Percentiles rank a stretch among this genome's conserved stretches.
These are phyloP conservation scores for Pleurotus salmoneostramineus DNA, from an alignment of 768 basidiomycete genomes.

Conservation along the genomic window DNA sequence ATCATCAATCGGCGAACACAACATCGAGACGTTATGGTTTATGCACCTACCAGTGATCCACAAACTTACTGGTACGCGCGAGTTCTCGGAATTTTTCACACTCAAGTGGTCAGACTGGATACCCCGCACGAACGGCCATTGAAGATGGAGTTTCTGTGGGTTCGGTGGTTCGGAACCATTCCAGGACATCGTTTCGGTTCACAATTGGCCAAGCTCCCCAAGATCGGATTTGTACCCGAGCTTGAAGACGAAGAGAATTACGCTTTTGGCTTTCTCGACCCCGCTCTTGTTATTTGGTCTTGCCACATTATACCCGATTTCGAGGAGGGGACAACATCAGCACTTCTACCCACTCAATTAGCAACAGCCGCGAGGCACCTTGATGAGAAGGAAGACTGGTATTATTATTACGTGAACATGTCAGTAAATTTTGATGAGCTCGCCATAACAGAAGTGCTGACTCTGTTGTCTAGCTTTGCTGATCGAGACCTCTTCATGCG, in stretches of 20 bases:
- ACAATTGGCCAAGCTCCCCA: not conserved
- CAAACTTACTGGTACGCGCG: constrained; percentile 19
- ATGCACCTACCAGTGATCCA: not conserved
- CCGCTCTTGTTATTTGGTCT: constrained; percentile 13
- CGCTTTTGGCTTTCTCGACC: constrained; percentile 18
- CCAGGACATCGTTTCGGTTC: not conserved
- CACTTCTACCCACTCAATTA: not conserved
- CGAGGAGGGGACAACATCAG: not conserved
- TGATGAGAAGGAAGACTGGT: constrained; percentile 6
- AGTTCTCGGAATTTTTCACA: constrained; percentile 17
- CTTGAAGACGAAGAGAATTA: not conserved
- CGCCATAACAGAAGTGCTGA: not conserved
- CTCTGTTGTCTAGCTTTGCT: constrained; percentile 3
- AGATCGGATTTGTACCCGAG: not conserved
- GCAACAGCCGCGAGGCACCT: not conserved
- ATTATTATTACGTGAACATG: constrained; percentile 3
- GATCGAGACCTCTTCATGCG: constrained; percentile 12
- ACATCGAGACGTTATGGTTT: constrained; percentile 22
- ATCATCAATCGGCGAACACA: constrained; percentile 20
- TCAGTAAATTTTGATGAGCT: not conserved
- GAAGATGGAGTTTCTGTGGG: constrained; percentile 11
- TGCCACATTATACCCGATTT: constrained; percentile 16
- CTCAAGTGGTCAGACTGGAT: constrained; percentile 5
- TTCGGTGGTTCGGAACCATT: constrained; percentile 13
- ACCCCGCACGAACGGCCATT: not conserved